phyloP scores from a whole-genome alignment of 768 basidiomycete genomes.

The Cystofilobasidium capitatum region DNA sequence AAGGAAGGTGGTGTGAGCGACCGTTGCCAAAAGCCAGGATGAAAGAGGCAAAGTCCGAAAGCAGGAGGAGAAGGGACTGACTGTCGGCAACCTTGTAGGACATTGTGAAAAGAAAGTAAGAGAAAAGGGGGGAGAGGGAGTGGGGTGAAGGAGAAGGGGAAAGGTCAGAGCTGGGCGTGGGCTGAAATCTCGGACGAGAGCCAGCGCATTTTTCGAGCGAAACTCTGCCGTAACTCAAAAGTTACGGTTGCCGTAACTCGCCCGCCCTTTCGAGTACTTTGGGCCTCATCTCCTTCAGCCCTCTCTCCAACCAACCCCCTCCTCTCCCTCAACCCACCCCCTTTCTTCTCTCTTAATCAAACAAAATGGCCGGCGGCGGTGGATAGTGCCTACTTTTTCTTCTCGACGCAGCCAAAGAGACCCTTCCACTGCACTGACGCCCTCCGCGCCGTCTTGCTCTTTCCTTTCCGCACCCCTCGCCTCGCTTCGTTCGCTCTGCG shows the following conservation, averaged over 20 bases:
- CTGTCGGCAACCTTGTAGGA: constrained; percentile 26
- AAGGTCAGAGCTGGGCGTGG: background rate
- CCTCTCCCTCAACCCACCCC: background rate
- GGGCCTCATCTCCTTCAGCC: too few relatives aligned
- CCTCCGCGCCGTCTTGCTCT: background rate
- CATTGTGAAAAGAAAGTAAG: constrained; percentile 5
- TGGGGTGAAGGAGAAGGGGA: background rate
- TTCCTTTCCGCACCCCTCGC: background rate
- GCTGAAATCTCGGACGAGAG: too few relatives aligned
- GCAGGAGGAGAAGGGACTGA: background rate
- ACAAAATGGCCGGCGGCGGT: constrained; percentile 6
- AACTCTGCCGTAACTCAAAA: background rate
- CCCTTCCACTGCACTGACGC: background rate
- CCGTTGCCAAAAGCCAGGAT: background rate
- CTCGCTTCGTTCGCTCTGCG: background rate
- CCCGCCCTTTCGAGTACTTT: too few relatives aligned
- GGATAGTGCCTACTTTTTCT: background rate
- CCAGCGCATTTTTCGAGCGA: too few relatives aligned
- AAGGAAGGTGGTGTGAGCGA: constrained; percentile 43
- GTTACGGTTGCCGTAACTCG: background rate
- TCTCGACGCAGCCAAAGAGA: background rate
- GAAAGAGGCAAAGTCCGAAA: background rate
- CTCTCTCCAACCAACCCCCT: too few relatives aligned
- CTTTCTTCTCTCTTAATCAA: background rate
- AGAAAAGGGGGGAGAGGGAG: background rate